These are phyloP conservation scores for Populus hybrid DNA, from an alignment of 441 rosid genomes.

Conservation along the genomic window DNA sequence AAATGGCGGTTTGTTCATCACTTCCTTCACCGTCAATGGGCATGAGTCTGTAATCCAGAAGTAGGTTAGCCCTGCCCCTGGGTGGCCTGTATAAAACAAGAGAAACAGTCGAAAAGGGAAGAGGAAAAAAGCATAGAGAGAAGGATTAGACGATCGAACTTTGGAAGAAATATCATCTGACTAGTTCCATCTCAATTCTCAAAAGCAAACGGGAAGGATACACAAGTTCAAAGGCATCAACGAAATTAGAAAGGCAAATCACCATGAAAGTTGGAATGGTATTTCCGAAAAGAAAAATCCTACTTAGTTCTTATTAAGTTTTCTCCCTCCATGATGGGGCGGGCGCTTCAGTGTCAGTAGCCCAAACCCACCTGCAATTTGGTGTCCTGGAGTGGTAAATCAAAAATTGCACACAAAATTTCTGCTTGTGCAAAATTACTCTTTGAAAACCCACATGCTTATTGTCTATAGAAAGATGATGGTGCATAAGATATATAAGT, in stretches of 20 bases:
- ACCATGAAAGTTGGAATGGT: background rate
- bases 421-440: too few species aligned
- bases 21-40: conserved; percentile 71
- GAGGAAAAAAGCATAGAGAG: background rate
- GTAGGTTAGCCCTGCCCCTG: conserved; percentile 61
- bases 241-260: background rate
- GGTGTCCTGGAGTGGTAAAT: too few species aligned
- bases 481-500: background rate
- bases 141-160: background rate
- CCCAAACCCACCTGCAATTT: background rate
- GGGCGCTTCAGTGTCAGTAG: background rate
- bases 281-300: background rate
- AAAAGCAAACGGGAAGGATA: background rate
- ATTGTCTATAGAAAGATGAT: background rate
- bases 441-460: too few species aligned
- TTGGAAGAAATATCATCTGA: background rate
- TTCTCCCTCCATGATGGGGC: background rate
- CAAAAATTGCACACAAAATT: too few species aligned
- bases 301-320: background rate
- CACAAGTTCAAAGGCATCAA: background rate
- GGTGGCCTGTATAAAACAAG: conserved; percentile 46
- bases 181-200: background rate
- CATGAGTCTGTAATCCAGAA: conserved; percentile 98
- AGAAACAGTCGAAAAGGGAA: background rate
- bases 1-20: conserved; percentile 64